Base-by-base conservation (phyloP, 768 basidiomycete genomes). In the Mycena venus region DNA sequence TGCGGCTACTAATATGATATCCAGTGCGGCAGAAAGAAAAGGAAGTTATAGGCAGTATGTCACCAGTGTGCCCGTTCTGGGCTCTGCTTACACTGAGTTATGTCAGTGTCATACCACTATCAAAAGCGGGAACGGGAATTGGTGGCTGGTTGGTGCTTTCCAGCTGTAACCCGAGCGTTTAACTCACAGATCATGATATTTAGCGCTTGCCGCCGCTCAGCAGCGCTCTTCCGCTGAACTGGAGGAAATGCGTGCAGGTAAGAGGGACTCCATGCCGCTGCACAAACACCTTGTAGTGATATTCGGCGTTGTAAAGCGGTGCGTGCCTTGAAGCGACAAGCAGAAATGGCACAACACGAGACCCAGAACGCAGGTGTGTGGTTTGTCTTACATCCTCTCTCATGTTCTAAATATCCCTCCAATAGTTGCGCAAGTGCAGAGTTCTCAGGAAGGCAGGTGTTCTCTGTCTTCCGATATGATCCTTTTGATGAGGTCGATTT, bases 61-160 rank as follows among this genome's bases (percentile, higher is more conserved):
- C 11, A 19, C 23, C 23, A 25, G 59, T 36, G 7, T 23, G 4
- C 23, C 14, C 34, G 27, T 2, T n/a, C 2, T 0, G 49, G 10
- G 4, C n/a, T 15, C 29, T 6, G 15, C 21, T 14, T 3, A 2
- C 17, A 15, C 6, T 42, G 6, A 72, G 34, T 29, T 34, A 5
- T n/a, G 19, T 3, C 55, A 75, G 74, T 75, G 69, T 75, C 74
- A 7, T 75, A 75, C 38, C 59, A 61, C 11, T 75, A 75, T 38
- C 74, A 75, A 17, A 75, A 75, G 40, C 74, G 74, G 3, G 74
- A 75, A 25, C 64, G 53, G 31, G 69, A 75, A 56, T 51, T 75
- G 2, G 59, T 68, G 17, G 65, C 70, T 4, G 74, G 74, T 75
- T 1, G 11, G 74, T 62, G 2, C 21, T 47, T 49, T 34, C 25